phyloP scores from a whole-genome alignment of 768 basidiomycete species.

The Macrolepiota fuliginosa region DNA sequence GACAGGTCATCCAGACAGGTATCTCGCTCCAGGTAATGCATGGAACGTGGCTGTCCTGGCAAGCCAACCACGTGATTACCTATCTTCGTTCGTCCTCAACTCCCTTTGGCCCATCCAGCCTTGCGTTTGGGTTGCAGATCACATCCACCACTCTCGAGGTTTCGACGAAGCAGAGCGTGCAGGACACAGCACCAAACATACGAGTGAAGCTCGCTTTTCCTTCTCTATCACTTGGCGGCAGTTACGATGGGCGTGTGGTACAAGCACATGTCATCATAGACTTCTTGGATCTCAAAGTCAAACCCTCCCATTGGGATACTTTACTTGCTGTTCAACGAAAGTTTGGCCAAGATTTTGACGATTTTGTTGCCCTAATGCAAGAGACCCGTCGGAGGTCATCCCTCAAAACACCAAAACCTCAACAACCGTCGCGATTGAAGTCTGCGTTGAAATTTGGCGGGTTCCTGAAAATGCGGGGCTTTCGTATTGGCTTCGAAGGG shows the following conservation, averaged over 20 bases:
- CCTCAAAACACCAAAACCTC: background rate
- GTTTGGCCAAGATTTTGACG: constrained; percentile 87
- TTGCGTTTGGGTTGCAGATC: constrained; percentile 63
- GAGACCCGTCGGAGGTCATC: constrained; percentile 45
- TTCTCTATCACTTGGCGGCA: constrained; percentile 59
- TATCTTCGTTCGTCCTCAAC: constrained; percentile 41
- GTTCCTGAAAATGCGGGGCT: constrained; percentile 71
- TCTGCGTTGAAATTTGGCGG: constrained; percentile 35
- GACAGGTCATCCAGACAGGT: constrained; percentile 46
- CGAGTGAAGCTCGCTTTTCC: constrained; percentile 67
- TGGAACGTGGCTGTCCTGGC: constrained; percentile 85
- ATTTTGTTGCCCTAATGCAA: constrained; percentile 64
- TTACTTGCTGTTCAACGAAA: constrained; percentile 82
- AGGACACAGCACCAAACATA: constrained; percentile 36
- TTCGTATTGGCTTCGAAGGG: constrained; percentile 77
- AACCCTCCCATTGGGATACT: constrained; percentile 83
- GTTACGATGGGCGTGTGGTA: constrained; percentile 46
- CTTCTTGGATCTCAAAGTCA: constrained; percentile 69
- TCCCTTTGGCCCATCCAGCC: constrained; percentile 27
- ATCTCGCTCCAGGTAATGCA: constrained; percentile 82
- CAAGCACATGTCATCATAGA: constrained; percentile 62
- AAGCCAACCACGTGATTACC: constrained; percentile 46
- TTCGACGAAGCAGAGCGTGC: constrained; percentile 41
- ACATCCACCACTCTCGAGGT: constrained; percentile 61
- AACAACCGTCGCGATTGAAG: constrained; percentile 20